Evolutionary conservation across 1,139 yeast species (phyloP).

Genomic region (Scheffersomyces titani): DNA sequence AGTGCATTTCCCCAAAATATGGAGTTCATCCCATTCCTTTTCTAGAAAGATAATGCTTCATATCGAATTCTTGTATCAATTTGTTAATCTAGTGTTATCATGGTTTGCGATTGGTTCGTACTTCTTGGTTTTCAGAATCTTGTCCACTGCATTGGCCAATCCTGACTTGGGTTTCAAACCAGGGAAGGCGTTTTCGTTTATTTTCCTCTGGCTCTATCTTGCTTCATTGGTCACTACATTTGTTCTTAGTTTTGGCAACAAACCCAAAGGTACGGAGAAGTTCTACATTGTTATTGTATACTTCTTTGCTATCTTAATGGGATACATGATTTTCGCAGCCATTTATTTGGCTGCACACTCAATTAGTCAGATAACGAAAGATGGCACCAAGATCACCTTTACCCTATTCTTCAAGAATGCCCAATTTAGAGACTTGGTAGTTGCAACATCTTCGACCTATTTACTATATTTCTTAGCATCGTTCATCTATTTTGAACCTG

Average conservation of each 20-base stretch:
- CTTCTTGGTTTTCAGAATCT: constrained; percentile 76
- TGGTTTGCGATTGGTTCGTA: constrained; percentile 86
- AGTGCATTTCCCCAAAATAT: constrained; percentile 45
- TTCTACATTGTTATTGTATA: constrained; percentile 79
- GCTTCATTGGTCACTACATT: constrained; percentile 92
- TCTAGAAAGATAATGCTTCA: constrained; percentile 44
- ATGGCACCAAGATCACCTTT: constrained; percentile 35
- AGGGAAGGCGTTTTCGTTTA: constrained; percentile 75
- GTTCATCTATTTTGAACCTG: constrained; percentile 49
- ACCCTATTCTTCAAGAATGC: constrained; percentile 41
- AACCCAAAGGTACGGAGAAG: constrained; percentile 87
- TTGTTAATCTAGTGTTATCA: constrained; percentile 51
- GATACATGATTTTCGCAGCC: constrained; percentile 77
- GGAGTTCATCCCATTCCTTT: constrained; percentile 45
- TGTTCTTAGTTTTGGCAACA: constrained; percentile 89
- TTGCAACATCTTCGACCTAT: constrained; percentile 49
- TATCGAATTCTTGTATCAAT: constrained; percentile 45
- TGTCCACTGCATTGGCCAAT: constrained; percentile 68
- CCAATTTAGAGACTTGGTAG: constrained; percentile 49
- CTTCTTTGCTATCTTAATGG: constrained; percentile 91
- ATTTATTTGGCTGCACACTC: constrained; percentile 51
- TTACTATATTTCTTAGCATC: constrained; percentile 49
- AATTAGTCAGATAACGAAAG: constrained; percentile 33
- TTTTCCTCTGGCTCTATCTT: constrained; percentile 86
- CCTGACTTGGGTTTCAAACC: constrained; percentile 57